Evolutionary conservation across 768 basidiomycete species (phyloP).

Genomic region (Podaxis sp.): DNA sequence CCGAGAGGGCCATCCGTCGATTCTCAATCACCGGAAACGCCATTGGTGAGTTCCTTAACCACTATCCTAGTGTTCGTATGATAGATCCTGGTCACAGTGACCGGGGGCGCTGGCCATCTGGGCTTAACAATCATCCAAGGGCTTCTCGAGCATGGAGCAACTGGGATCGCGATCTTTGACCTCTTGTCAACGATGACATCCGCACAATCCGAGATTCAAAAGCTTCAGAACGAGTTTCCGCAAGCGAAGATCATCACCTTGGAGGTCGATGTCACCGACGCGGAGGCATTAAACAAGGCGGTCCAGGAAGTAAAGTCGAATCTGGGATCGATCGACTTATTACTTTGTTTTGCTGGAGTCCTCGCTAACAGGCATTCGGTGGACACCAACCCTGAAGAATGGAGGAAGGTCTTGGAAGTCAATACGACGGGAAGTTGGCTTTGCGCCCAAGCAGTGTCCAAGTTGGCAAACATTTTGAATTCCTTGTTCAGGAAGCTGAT

Average conservation of each 20-base stretch:
- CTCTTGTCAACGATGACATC: constrained; percentile 20
- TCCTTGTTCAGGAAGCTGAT: neutral
- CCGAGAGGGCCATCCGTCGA: constrained; percentile 24
- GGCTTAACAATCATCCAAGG: constrained; percentile 32
- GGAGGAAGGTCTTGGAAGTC: constrained; percentile 33
- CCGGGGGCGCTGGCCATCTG: constrained; percentile 38
- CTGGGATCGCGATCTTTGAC: constrained; percentile 29
- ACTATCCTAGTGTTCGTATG: neutral
- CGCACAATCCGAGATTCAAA: constrained; percentile 17
- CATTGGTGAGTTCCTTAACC: constrained; percentile 24
- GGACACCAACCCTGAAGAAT: constrained; percentile 28
- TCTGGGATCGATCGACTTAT: constrained; percentile 29
- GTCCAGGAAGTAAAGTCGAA: constrained; percentile 21
- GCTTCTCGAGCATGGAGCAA: constrained; percentile 39
- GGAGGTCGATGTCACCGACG: constrained; percentile 33
- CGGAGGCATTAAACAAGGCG: constrained; percentile 20
- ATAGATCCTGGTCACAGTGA: constrained; percentile 24
- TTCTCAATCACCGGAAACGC: constrained; percentile 37
- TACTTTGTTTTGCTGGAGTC: constrained; percentile 41
- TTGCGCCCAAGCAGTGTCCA: constrained; percentile 32
- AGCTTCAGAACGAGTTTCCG: constrained; percentile 25
- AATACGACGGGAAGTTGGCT: constrained; percentile 45
- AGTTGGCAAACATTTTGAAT: constrained; percentile 13
- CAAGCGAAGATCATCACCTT: constrained; percentile 26
- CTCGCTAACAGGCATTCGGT: constrained; percentile 29